Evolutionary conservation across 1,139 yeast species (phyloP).

Genomic region (Saccharomyces hybrid): DNA sequence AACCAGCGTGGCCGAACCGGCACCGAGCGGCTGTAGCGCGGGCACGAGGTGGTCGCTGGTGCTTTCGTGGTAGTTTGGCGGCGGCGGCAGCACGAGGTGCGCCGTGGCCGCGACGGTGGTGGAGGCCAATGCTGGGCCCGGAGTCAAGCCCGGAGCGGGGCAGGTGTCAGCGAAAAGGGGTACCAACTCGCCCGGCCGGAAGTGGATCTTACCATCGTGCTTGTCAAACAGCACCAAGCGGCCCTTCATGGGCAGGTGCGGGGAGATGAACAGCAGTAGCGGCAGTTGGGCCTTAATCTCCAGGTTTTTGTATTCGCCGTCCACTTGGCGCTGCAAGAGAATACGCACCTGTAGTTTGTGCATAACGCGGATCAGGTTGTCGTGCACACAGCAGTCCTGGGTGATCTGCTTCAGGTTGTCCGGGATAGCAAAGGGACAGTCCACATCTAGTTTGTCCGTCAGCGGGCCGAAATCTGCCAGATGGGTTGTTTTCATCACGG

Average conservation of each 20-base stretch:
- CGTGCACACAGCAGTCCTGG: slow-evolving; percentile 48
- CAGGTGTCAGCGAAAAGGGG: slow-evolving; percentile 16
- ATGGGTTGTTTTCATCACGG: slow-evolving; percentile 37
- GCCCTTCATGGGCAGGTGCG: slow-evolving; percentile 47
- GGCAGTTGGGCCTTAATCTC: slow-evolving; percentile 50
- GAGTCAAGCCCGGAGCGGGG: background rate
- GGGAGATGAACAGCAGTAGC: slow-evolving; percentile 48
- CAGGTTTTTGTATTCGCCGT: slow-evolving; percentile 12
- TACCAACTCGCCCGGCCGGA: slow-evolving; percentile 33
- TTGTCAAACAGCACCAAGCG: slow-evolving; percentile 46
- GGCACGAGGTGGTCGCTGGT: slow-evolving; percentile 10
- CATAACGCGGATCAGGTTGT: slow-evolving; percentile 36
- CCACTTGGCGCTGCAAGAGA: slow-evolving; percentile 12
- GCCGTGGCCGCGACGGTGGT: slow-evolving; percentile 1
- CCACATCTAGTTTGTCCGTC: slow-evolving; percentile 36
- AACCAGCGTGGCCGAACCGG: background rate
- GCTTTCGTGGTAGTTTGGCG: slow-evolving; percentile 20
- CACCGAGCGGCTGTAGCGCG: slow-evolving; percentile 4
- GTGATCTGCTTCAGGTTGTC: slow-evolving; percentile 44
- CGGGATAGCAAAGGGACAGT: slow-evolving; percentile 46
- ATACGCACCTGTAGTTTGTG: slow-evolving; percentile 26
- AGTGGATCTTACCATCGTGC: slow-evolving; percentile 40
- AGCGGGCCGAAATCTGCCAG: slow-evolving; percentile 31
- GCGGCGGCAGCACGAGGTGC: slow-evolving; percentile 9
- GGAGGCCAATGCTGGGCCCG: slow-evolving; percentile 2